Evolutionary conservation across 2,329 filamentous ascomycete species (phyloP), one percentile per base, ranked within the genome.

Genomic region (Sporothrix brasiliensis): DNA sequence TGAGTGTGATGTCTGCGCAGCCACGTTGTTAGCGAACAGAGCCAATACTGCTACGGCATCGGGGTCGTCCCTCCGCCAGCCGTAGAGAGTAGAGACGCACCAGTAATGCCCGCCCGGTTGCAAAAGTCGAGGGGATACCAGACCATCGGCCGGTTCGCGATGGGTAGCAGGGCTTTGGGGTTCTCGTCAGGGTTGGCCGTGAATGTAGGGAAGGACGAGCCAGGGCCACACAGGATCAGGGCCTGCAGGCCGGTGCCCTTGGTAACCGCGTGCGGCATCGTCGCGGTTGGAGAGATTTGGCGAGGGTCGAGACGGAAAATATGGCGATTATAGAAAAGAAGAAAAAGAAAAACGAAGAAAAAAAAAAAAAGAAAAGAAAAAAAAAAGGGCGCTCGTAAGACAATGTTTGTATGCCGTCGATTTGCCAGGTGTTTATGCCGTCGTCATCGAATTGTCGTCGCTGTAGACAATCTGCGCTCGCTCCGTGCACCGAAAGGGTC

Each of bases 51-150:
- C 34, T 34, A 34, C 34, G 34, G 1, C 34, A 34, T 34, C 34
- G 34, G 34, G 4, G 2, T 9, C 6, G 4, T 34, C 6, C 34
- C 34, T 34, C 34, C 34, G 6, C 34, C 34, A 34, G 14, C 41
- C 11, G 2, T 47, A 24, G 41, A 14, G n/a, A n/a, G n/a, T n/a
- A n/a, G n/a, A 39, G 66, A 68, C 39, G 9, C 47, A 92, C 91
- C 85, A 76, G 89, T 91, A 74, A 94, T 88, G 75, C 92, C 92
- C 79, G 91, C 92, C 50, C 92, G 88, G 77, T 93, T 91, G 80
- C 92, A 94, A 81, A 92, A 94, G 76, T 94, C 92, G 53, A 95
- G 87, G 6, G 92, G 90, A 78, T 95, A 95, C 91, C 92, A 94
- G 60, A 95, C 90, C 92, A 95, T 95, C 1, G 92, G 92, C 75